Percentiles rank a stretch among this genome's conserved stretches.
These are phyloP conservation scores for Yamadazyma siamensis DNA, from an alignment of 1,139 yeast species.

Conservation along the genomic window DNA sequence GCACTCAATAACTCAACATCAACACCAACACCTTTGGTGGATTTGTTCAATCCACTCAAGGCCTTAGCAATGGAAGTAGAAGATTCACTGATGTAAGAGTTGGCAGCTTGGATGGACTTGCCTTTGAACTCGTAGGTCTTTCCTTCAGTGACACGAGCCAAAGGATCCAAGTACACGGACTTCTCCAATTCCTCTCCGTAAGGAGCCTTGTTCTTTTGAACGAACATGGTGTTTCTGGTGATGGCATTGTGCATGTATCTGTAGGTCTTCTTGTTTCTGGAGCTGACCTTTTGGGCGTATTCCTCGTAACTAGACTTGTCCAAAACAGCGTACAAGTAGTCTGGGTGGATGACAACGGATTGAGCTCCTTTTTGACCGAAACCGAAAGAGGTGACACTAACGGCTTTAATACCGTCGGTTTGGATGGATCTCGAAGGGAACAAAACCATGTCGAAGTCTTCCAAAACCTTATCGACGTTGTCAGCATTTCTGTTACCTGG, in stretches of 20 bases:
- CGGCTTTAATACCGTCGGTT: constrained; percentile 97
- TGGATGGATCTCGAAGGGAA: constrained; percentile 92
- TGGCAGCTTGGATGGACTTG: constrained; percentile 35
- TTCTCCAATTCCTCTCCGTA: constrained; percentile 84
- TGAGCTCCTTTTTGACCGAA: constrained; percentile 99
- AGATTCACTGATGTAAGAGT: constrained; percentile 31
- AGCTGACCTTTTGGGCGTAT: constrained; percentile 67
- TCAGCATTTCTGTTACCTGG: constrained; percentile 99
- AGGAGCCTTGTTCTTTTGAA: constrained; percentile 92
- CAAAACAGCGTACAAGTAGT: constrained; percentile 84
- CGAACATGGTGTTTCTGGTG: constrained; percentile 86
- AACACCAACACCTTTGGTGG: constrained; percentile 83
- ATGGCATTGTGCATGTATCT: constrained; percentile 95
- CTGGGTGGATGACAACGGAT: constrained; percentile 88
- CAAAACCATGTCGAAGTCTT: constrained; percentile 81
- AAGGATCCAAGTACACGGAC: constrained; percentile 91
- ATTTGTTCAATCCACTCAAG: constrained; percentile 43
- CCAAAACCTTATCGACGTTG: constrained; percentile 80
- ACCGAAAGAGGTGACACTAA: constrained; percentile 94
- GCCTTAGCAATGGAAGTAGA: constrained; percentile 49
- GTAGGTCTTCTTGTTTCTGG: constrained; percentile 88
- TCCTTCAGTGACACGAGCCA: constrained; percentile 70
- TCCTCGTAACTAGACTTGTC: constrained; percentile 64
- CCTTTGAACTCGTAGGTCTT: constrained; percentile 49
- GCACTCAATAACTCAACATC: constrained; percentile 89